Evolutionary conservation across 176 grass and related monocot species (phyloP).

Genomic region (Microstegium vimineum): DNA sequence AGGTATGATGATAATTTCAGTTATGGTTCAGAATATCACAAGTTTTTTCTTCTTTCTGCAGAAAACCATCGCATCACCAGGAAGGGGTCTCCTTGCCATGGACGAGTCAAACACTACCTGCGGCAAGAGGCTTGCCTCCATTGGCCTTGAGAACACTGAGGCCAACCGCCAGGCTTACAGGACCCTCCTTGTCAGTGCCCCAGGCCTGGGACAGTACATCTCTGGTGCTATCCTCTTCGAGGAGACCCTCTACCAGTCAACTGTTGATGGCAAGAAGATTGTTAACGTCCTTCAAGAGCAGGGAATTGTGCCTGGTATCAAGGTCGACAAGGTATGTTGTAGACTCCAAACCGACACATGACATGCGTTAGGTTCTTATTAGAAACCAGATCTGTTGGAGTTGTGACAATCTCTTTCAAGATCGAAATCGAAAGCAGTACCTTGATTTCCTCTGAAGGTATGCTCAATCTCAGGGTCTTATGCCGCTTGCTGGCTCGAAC

Average conservation of each 20-base stretch:
- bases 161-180: slow-evolving; percentile 95
- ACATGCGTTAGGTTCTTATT: neutral
- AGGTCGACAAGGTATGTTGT: slow-evolving; percentile 88
- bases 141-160: slow-evolving; percentile 98
- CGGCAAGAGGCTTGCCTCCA: slow-evolving; percentile 88
- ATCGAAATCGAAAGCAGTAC: neutral
- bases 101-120: slow-evolving; percentile 97
- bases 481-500: slow-evolving; percentile 90
- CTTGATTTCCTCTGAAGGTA: neutral
- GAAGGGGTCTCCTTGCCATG: slow-evolving; percentile 97
- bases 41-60: slow-evolving; percentile 33
- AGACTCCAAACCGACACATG: neutral
- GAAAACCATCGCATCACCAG: slow-evolving; percentile 93
- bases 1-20: neutral
- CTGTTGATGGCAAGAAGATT: slow-evolving; percentile 93
- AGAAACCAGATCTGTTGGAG: neutral
- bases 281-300: slow-evolving; percentile 87
- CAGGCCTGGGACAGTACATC: slow-evolving; percentile 87
- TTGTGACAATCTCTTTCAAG: neutral
- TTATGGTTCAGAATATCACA: slow-evolving; percentile 9
- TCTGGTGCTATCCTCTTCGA: slow-evolving; percentile 98
- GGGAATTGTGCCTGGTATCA: slow-evolving; percentile 85
- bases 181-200: slow-evolving; percentile 68
- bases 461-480: slow-evolving; percentile 68
- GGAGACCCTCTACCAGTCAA: slow-evolving; percentile 98